phyloP scores from a whole-genome alignment of 306 rosid genomes.

The Sicyos edulis region DNA sequence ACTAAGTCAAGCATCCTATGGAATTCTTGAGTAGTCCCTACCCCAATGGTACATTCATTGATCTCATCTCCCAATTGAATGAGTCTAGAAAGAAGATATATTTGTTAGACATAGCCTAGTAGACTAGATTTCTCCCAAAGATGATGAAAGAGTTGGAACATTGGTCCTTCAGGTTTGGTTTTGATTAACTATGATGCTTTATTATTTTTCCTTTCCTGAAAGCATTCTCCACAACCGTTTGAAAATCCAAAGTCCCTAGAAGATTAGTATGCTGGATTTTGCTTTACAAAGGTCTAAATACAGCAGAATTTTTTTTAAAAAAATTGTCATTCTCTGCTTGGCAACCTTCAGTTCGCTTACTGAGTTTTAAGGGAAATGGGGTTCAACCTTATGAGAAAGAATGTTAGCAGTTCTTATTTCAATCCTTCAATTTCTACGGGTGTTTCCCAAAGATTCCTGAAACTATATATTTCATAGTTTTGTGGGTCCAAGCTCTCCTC shows the following conservation, averaged over 20 bases:
- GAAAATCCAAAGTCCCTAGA: not conserved
- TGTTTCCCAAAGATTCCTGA: not conserved
- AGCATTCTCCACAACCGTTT: not conserved
- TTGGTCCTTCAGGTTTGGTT: slow-evolving; percentile 3
- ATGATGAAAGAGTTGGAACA: not conserved
- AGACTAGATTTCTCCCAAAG: not conserved
- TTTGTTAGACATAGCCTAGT: not conserved
- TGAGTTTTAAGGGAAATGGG: not conserved
- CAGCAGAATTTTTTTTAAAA: not conserved
- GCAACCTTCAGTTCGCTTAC: not conserved
- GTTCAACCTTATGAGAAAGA: not conserved
- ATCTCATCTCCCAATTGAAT: not conserved
- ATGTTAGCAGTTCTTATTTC: slow-evolving; percentile 5
- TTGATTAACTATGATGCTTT: not conserved
- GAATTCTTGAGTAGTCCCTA: not conserved
- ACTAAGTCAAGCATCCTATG: not conserved
- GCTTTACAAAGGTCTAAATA: not conserved
- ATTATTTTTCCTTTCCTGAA: not conserved
- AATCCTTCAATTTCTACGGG: not conserved
- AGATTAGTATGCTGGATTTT: slow-evolving; percentile 1
- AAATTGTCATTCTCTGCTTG: not conserved
- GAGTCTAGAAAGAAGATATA: not conserved
- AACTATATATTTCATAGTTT: not conserved
- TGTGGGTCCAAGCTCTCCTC: not conserved
- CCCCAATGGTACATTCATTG: not conserved